Conservation (phyloP, 1,139 yeast species). For the Blastobotrys raffinosifermentans region DNA sequence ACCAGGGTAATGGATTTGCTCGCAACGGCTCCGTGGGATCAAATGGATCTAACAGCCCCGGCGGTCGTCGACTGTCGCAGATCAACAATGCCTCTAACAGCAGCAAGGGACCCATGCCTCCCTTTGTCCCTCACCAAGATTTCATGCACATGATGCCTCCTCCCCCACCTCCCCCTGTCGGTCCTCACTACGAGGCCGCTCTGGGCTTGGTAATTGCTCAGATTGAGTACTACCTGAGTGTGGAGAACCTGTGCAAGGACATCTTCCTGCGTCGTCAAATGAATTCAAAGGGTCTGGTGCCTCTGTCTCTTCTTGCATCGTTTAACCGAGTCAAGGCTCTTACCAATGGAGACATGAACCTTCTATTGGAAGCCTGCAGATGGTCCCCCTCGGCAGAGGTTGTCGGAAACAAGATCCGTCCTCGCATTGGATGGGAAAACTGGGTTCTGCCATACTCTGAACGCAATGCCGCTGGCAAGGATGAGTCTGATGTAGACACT, state of each 20-base stretch:
- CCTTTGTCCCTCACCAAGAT: slow-evolving; percentile 17
- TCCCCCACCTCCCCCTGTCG: slow-evolving; percentile 15
- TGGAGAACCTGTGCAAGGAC: slow-evolving; percentile 82
- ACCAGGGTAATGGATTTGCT: slow-evolving; percentile 6
- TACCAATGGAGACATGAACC: slow-evolving; percentile 44
- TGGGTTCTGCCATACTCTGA: slow-evolving; percentile 49
- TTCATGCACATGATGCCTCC: slow-evolving; percentile 18
- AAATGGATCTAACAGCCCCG: too few relatives aligned
- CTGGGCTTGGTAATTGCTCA: slow-evolving; percentile 41
- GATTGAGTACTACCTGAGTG: slow-evolving; percentile 82
- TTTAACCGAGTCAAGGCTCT: slow-evolving; percentile 69
- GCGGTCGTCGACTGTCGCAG: slow-evolving; percentile 20
- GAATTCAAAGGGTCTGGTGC: slow-evolving; percentile 71
- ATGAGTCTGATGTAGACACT: slow-evolving; percentile 25
- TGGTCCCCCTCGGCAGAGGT: slow-evolving; percentile 41
- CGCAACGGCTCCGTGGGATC: slow-evolving; percentile 3
- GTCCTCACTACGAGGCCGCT: slow-evolving; percentile 25
- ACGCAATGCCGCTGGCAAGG: slow-evolving; percentile 39
- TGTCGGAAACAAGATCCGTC: slow-evolving; percentile 43
- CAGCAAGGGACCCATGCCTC: background rate
- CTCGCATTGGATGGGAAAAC: slow-evolving; percentile 37
- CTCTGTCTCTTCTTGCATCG: slow-evolving; percentile 54
- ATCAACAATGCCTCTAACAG: slow-evolving; percentile 14
- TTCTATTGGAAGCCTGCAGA: slow-evolving; percentile 44
- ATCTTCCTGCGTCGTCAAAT: slow-evolving; percentile 70